Percentiles rank a stretch among this genome's conserved stretches.
phyloP scores from a whole-genome alignment of 805 yeast species.

The Myxozyma sirexii region DNA sequence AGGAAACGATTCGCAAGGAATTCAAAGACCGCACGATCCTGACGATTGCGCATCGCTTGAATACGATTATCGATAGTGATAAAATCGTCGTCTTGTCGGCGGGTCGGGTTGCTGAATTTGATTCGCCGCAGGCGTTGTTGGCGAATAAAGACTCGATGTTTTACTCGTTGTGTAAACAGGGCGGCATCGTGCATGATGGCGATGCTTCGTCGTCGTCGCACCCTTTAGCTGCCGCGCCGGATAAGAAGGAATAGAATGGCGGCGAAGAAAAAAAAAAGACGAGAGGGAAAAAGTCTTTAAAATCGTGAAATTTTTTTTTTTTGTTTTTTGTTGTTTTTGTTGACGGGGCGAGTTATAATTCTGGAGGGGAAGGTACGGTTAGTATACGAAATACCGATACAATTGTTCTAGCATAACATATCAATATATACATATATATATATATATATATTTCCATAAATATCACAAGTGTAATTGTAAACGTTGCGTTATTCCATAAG shows the following conservation, averaged over 20 bases:
- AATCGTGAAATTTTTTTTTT: too few relatives aligned
- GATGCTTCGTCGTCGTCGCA: neutral
- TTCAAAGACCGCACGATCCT: slow-evolving; percentile 77
- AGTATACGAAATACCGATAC: too few relatives aligned
- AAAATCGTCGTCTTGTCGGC: slow-evolving; percentile 71
- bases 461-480: too few relatives aligned
- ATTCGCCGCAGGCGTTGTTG: slow-evolving; percentile 67
- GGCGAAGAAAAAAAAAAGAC: neutral
- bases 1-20: slow-evolving; percentile 73
- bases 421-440: too few relatives aligned
- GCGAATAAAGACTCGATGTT: slow-evolving; percentile 69
- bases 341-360: too few relatives aligned
- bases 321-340: too few relatives aligned
- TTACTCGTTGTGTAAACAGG: slow-evolving; percentile 78
- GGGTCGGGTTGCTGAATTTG: slow-evolving; percentile 79
- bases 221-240: neutral
- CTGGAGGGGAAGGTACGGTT: too few relatives aligned
- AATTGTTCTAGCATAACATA: too few relatives aligned
- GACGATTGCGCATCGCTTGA: slow-evolving; percentile 87
- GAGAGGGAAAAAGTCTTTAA: too few relatives aligned
- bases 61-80: slow-evolving; percentile 85
- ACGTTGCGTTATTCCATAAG: too few relatives aligned
- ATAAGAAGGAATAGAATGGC: slow-evolving; percentile 8
- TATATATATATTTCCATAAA: too few relatives aligned
- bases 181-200: slow-evolving; percentile 52